phyloP scores from a whole-genome alignment of 2,329 filamentous ascomycete species.

The Fusarium clavum region DNA sequence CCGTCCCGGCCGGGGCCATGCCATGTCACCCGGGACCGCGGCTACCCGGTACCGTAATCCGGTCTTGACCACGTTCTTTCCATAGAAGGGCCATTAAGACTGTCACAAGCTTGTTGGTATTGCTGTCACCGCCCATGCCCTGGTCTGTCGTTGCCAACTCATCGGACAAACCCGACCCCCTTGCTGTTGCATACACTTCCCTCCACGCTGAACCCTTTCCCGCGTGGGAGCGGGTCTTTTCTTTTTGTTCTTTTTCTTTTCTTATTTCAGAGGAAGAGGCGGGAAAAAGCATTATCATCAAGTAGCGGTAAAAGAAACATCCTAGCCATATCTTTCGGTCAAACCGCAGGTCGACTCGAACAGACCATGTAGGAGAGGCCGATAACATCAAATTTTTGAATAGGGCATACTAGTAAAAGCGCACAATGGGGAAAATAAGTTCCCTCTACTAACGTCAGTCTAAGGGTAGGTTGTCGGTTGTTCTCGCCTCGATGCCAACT shows the following conservation, averaged over 20 bases:
- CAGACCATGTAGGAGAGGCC: neutral
- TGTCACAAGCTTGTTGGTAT: conserved; percentile 9
- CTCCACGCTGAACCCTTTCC: conserved; percentile 29
- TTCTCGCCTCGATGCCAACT: conserved; percentile 34
- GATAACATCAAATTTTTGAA: neutral
- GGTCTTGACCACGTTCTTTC: conserved; percentile 27
- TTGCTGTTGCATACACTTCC: conserved; percentile 19
- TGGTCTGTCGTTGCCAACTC: conserved; percentile 33
- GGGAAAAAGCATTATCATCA: neutral
- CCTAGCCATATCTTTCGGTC: neutral
- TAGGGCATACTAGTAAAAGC: conserved; percentile 30
- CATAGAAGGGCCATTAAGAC: conserved; percentile 5
- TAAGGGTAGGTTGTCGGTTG: neutral
- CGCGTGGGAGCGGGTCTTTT: conserved; percentile 27
- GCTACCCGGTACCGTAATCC: conserved; percentile 19
- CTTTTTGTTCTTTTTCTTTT: conserved; percentile 3
- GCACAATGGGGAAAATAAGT: conserved; percentile 27
- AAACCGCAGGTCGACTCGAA: neutral
- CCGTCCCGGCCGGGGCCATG: conserved; percentile 19
- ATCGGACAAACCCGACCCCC: conserved; percentile 25
- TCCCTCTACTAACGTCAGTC: conserved; percentile 16
- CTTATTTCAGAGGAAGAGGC: neutral
- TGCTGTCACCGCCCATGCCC: conserved; percentile 27
- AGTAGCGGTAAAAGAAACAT: conserved; percentile 15
- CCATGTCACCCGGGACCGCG: conserved; percentile 8